Evolutionary conservation across 176 grass and related monocot genomes (phyloP).

Genomic region (Rhynchospora tenuis): DNA sequence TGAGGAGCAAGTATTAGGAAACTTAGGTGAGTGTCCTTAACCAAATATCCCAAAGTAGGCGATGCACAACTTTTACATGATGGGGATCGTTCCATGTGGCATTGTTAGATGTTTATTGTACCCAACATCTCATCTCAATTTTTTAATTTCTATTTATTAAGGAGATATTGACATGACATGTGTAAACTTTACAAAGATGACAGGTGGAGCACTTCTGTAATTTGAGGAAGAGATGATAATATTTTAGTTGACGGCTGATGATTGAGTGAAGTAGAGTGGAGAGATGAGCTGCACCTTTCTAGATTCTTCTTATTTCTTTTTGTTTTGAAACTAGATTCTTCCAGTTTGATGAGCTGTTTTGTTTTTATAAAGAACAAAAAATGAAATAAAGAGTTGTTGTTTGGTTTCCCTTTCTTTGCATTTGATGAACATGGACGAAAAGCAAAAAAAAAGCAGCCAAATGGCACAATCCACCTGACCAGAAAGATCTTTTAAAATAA

Average conservation of each 20-base stretch:
- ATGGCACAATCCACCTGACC: neutral
- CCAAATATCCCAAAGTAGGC: neutral
- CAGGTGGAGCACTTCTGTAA: neutral
- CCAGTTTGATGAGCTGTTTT: slow-evolving; percentile 2
- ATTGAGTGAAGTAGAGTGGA: no score
- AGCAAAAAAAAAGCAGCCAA: neutral
- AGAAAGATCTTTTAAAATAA: no score
- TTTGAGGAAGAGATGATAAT: no score
- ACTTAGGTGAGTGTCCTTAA: slow-evolving; percentile 2
- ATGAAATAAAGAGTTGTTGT: neutral
- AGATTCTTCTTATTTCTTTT: neutral
- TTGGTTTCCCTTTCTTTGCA: neutral
- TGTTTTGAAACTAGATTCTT: neutral
- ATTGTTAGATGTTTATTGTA: neutral
- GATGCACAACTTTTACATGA: neutral
- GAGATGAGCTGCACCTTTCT: slow-evolving; percentile 2
- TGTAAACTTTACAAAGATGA: neutral
- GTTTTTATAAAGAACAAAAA: neutral
- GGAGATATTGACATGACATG: slow-evolving; percentile 6
- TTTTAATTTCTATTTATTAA: slow-evolving; percentile 5
- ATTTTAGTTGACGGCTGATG: no score
- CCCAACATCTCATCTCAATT: neutral
- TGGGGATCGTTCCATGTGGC: slow-evolving; percentile 7
- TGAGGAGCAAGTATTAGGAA: neutral
- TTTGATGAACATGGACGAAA: neutral